Base-by-base conservation (phyloP, 108 stramenopile species). In the Skeletonema marinoi region DNA sequence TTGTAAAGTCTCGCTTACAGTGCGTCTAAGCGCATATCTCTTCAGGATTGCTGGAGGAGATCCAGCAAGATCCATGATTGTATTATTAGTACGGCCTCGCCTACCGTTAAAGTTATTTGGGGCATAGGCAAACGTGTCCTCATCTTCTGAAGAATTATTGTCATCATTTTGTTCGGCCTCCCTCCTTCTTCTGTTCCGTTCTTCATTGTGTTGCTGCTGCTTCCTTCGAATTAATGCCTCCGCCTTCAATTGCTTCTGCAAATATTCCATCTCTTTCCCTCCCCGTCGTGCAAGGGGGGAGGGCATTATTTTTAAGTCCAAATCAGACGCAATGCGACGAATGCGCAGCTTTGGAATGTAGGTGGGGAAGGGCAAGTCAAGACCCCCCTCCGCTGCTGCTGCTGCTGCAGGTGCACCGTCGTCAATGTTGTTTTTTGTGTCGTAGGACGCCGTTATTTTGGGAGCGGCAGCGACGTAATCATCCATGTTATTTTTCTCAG, bases 251-350 rank as follows among this genome's bases (percentile, higher is more conserved):
- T 72, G 71, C 33, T 61, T 41, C 25, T 72, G 60, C 61, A 72
- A 31, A 71, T 60, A 71, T 29, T 60, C 61, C 33, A 39, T 32
- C 38, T 72, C 71, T 7, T 39, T 61, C 38, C 38, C 71, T 32
- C 70, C 70, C 38, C 70, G 59, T 10, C 70, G 21, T n/a, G 70
- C 70, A 16, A 71, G 29, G 19, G 70, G 70, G 13, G 70, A 71
- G 25, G 70, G 70, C 70, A 71, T 71, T 2, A 56, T 3, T 56
- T 56, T 56, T 25, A 56, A 25, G 54, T 56, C 54, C 19, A 56
- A 29, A 1, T 56, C 54, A 56, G 54, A 56, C 25, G 54, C 9
- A 25, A 56, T 17, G 25, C 54, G 54, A 29, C 54, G 54, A 25
- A 56, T 56, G 9, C 54, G 54, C 54, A 56, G 25, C 54, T 56